Evolutionary conservation across 179 eudicot genomes (phyloP).

Genomic region (Monotropa hypopitys): DNA sequence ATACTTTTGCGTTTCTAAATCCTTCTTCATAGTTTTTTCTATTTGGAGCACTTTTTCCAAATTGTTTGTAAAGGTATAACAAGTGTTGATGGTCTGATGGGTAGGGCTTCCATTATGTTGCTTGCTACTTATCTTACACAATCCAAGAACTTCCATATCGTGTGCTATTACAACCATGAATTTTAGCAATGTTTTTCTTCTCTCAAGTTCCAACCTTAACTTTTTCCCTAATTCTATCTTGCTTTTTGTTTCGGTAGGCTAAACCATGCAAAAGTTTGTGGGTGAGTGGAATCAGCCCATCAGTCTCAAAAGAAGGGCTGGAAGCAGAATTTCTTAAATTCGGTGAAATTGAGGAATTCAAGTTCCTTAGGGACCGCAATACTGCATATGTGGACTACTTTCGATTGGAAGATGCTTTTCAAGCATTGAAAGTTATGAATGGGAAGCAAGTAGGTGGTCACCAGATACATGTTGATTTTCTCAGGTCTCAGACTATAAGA

Average conservation of each 20-base stretch:
- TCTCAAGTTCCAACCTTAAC: not conserved
- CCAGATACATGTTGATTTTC: slow-evolving; percentile 74
- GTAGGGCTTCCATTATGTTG: not conserved
- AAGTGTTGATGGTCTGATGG: not conserved
- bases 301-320: slow-evolving; percentile 60
- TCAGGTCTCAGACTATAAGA: slow-evolving; percentile 59
- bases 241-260: slow-evolving; percentile 45
- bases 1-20: not conserved
- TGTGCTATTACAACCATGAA: not conserved
- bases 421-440: slow-evolving; percentile 61
- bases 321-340: slow-evolving; percentile 63
- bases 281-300: slow-evolving; percentile 71
- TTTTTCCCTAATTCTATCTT: not conserved
- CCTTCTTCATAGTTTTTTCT: not conserved
- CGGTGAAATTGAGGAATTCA: slow-evolving; percentile 79
- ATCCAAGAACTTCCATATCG: too few species aligned
- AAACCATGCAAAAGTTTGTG: slow-evolving; percentile 87
- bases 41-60: not conserved
- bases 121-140: not conserved
- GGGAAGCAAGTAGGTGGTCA: slow-evolving; percentile 59
- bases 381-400: slow-evolving; percentile 70
- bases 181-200: not conserved
- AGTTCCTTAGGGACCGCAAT: slow-evolving; percentile 72
- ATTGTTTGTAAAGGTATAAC: not conserved
- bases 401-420: slow-evolving; percentile 71